Evolutionary conservation across 2,329 filamentous ascomycete genomes (phyloP).

Genomic region (Escovopsis sp.): DNA sequence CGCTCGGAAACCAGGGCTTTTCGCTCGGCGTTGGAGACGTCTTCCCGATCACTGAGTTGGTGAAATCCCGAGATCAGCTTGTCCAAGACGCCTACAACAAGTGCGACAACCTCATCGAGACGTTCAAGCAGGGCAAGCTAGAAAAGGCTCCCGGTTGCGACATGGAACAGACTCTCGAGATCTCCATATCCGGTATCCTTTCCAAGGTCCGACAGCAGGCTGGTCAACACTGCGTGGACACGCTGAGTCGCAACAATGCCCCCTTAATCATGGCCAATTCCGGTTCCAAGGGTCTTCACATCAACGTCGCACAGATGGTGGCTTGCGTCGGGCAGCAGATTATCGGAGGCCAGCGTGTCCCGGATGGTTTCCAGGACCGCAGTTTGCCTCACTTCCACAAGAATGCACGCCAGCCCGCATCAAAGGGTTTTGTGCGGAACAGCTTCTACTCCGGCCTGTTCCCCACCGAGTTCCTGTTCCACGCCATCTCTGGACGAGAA

Average conservation of each 20-base stretch:
- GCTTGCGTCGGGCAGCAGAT: slow-evolving; percentile 95
- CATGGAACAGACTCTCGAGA: slow-evolving; percentile 84
- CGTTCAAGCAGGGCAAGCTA: slow-evolving; percentile 67
- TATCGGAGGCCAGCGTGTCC: slow-evolving; percentile 83
- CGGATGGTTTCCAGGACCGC: slow-evolving; percentile 91
- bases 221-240: slow-evolving; percentile 78
- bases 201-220: slow-evolving; percentile 85
- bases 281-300: slow-evolving; percentile 89
- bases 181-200: slow-evolving; percentile 76
- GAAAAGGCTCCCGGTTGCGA: slow-evolving; percentile 81
- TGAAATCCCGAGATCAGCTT: slow-evolving; percentile 57
- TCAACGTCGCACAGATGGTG: slow-evolving; percentile 99
- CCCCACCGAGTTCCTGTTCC: slow-evolving; percentile 91
- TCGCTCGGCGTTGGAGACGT: slow-evolving; percentile 95
- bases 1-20: slow-evolving; percentile 81
- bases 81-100: slow-evolving; percentile 65
- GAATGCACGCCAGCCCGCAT: slow-evolving; percentile 77
- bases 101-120: slow-evolving; percentile 70
- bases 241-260: slow-evolving; percentile 81
- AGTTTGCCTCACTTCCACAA: slow-evolving; percentile 93
- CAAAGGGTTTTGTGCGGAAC: slow-evolving; percentile 93
- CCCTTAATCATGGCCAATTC: slow-evolving; percentile 95
- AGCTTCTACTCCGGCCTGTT: slow-evolving; percentile 90
- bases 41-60: slow-evolving; percentile 61
- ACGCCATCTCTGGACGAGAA: slow-evolving; percentile 96